phyloP scores from a whole-genome alignment of 2,329 filamentous ascomycete genomes.

The Exophiala sp. region DNA sequence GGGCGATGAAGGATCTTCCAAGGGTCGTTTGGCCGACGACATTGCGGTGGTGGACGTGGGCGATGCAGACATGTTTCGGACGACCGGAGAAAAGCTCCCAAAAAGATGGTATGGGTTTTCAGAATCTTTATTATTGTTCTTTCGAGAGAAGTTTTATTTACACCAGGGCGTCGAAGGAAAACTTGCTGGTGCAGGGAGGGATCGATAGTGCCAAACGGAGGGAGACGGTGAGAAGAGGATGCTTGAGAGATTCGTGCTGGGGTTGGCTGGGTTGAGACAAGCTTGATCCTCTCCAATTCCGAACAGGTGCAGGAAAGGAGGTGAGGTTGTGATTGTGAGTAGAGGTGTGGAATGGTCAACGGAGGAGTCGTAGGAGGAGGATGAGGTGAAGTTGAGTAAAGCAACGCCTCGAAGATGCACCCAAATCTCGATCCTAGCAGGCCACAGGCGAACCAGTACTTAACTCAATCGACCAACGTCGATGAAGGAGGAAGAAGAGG shows the following conservation, averaged over 20 bases:
- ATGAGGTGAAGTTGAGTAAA: slow-evolving; percentile 23
- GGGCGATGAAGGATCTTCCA: slow-evolving; percentile 94
- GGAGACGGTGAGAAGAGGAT: slow-evolving; percentile 32
- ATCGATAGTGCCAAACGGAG: slow-evolving; percentile 19
- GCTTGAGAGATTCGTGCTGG: slow-evolving; percentile 21
- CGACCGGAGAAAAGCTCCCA: slow-evolving; percentile 32
- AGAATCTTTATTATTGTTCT: slow-evolving; percentile 53
- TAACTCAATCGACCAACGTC: slow-evolving; percentile 22
- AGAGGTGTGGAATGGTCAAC: slow-evolving; percentile 16
- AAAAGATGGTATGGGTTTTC: slow-evolving; percentile 39
- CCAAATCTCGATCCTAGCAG: slow-evolving; percentile 15
- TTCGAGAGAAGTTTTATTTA: slow-evolving; percentile 58
- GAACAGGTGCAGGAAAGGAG: slow-evolving; percentile 22
- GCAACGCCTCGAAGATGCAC: slow-evolving; percentile 26
- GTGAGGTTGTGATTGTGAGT: slow-evolving; percentile 13
- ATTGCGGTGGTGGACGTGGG: slow-evolving; percentile 40
- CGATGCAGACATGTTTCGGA: slow-evolving; percentile 64
- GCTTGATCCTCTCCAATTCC: slow-evolving; percentile 20
- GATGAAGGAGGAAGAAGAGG: slow-evolving; percentile 4
- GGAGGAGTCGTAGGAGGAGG: slow-evolving; percentile 16
- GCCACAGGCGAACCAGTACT: slow-evolving; percentile 25
- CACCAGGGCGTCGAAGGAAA: slow-evolving; percentile 86
- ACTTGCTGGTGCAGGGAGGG: slow-evolving; percentile 70
- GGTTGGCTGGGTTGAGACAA: slow-evolving; percentile 18
- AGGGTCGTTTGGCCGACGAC: slow-evolving; percentile 69